Conservation (phyloP, 2,329 filamentous ascomycete genomes). For the Alternaria brassicae region DNA sequence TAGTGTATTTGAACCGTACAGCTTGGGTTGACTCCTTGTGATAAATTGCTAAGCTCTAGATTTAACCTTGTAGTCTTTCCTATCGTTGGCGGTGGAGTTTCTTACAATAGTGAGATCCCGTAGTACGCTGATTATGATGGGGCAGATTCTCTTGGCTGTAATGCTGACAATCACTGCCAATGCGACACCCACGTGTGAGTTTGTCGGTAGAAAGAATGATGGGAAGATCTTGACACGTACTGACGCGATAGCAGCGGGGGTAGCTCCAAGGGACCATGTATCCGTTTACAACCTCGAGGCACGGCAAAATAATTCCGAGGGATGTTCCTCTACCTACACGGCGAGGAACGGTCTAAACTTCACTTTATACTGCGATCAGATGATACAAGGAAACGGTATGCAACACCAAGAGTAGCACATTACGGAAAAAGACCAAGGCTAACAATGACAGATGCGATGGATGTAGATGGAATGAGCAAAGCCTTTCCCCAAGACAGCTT, state of each 20-base stretch:
- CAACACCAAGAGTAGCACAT: background rate
- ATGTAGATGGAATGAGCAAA: background rate
- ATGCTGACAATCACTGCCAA: constrained; percentile 30
- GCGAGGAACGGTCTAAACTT: constrained; percentile 42
- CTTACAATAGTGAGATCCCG: no score
- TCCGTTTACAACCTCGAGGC: constrained; percentile 18
- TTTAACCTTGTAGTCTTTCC: no score
- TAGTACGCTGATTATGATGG: no score
- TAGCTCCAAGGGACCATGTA: constrained; percentile 28
- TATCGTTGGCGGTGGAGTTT: no score
- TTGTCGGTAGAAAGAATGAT: no score
- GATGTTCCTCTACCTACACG: constrained; percentile 33
- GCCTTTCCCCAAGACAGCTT: constrained; percentile 24
- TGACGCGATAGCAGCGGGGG: constrained; percentile 8
- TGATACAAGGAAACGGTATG: constrained; percentile 40
- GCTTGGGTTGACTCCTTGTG: background rate
- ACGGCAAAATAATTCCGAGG: constrained; percentile 18
- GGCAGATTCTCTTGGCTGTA: constrained; percentile 13
- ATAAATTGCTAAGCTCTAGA: no score
- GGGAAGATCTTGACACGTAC: background rate
- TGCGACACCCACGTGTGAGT: constrained; percentile 34
- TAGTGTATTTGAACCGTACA: background rate
- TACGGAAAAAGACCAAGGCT: background rate
- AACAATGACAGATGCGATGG: constrained; percentile 26
- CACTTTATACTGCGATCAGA: constrained; percentile 39